A percentile compares a stretch with the other conserved stretches of the same genome.
Evolutionary conservation across 2,329 filamentous ascomycete species (phyloP).

Genomic region (Talaromyces sp.): DNA sequence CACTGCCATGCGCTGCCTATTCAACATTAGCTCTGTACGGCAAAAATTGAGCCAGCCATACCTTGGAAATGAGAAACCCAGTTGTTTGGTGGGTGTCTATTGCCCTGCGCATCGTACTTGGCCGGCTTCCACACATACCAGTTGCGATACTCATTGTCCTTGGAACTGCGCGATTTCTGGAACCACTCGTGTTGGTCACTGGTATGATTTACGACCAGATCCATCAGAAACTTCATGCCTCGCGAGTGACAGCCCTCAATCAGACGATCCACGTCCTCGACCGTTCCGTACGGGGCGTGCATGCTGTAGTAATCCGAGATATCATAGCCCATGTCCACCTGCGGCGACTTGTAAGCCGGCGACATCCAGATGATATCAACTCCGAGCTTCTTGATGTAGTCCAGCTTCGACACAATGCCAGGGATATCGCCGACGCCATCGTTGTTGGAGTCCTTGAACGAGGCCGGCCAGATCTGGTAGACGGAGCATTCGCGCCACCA

Average conservation of each 20-base stretch:
- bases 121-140: slow-evolving; percentile 61
- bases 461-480: slow-evolving; percentile 57
- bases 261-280: slow-evolving; percentile 60
- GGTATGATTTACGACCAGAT: slow-evolving; percentile 75
- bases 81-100: slow-evolving; percentile 67
- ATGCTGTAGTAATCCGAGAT: slow-evolving; percentile 60
- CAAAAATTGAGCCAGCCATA: slow-evolving; percentile 22
- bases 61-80: slow-evolving; percentile 52
- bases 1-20: slow-evolving; percentile 49
- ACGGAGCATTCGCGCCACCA: slow-evolving; percentile 57
- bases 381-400: slow-evolving; percentile 59
- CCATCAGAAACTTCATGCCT: slow-evolving; percentile 66
- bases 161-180: slow-evolving; percentile 58
- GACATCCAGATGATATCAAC: slow-evolving; percentile 55
- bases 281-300: slow-evolving; percentile 60
- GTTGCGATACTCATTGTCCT: slow-evolving; percentile 58
- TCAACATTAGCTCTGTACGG: neutral
- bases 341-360: slow-evolving; percentile 48
- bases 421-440: slow-evolving; percentile 60
- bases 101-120: slow-evolving; percentile 51
- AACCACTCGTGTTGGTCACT: slow-evolving; percentile 70
- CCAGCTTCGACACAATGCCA: slow-evolving; percentile 59
- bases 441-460: slow-evolving; percentile 47
- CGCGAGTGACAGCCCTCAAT: slow-evolving; percentile 56
- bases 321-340: slow-evolving; percentile 52